A percentile compares a stretch with the other conserved stretches of the same genome.
These are phyloP conservation scores for Ajuga reptans DNA, from an alignment of 305 asterid genomes.

Conservation along the genomic window DNA sequence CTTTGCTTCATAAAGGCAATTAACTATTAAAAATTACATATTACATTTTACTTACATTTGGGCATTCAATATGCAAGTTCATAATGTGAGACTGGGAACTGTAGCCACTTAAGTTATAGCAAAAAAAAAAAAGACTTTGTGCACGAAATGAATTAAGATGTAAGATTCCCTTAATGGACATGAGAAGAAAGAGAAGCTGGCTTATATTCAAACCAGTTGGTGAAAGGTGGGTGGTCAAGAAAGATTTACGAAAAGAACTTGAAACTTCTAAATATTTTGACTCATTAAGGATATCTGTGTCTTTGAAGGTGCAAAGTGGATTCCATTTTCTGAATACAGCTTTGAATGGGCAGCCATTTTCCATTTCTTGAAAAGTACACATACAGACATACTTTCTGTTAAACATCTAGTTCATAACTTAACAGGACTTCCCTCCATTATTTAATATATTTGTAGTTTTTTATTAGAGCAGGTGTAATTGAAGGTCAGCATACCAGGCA, in stretches of 20 bases:
- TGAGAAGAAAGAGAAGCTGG: too few species aligned
- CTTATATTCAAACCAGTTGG: too few species aligned
- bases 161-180: too few species aligned
- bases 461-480: slow-evolving; percentile 5
- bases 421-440: background rate
- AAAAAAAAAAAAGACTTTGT: too few species aligned
- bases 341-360: too few species aligned
- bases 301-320: background rate
- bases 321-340: too few species aligned
- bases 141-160: too few species aligned
- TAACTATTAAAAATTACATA: background rate
- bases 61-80: slow-evolving; percentile 16
- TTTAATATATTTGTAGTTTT: background rate
- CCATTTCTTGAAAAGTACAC: too few species aligned
- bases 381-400: background rate
- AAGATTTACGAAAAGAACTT: background rate
- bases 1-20: background rate
- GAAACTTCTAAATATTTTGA: background rate
- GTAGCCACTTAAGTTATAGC: too few species aligned
- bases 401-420: background rate
- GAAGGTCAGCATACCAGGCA: slow-evolving; percentile 8
- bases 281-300: background rate
- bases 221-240: background rate
- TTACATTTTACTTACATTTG: background rate
- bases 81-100: background rate